phyloP scores from a whole-genome alignment of 495 filamentous ascomycete species.

The Talaromyces adpressus region DNA sequence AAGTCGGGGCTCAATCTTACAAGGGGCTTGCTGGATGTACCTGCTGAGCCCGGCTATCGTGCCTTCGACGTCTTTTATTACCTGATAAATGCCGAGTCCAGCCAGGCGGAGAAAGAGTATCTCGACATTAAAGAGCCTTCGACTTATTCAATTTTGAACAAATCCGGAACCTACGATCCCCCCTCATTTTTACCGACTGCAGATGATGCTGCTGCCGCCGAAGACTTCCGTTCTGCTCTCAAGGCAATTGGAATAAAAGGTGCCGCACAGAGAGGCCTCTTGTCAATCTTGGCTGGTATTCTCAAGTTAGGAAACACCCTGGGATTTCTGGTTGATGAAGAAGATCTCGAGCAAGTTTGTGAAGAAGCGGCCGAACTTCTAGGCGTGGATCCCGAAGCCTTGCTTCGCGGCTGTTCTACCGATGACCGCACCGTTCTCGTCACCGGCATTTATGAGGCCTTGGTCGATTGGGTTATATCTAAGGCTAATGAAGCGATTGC shows the following conservation, averaged over 20 bases:
- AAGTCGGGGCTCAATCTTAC: conserved; percentile 81
- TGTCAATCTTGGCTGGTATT: conserved; percentile 78
- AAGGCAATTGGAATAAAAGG: conserved; percentile 92
- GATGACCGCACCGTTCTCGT: conserved; percentile 77
- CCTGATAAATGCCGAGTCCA: conserved; percentile 81
- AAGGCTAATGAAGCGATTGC: conserved; percentile 88
- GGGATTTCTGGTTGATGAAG: conserved; percentile 77
- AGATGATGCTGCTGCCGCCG: conserved; percentile 86
- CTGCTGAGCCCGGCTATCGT: conserved; percentile 70
- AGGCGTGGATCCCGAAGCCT: conserved; percentile 78
- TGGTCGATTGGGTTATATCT: conserved; percentile 89
- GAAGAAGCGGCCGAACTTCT: conserved; percentile 85
- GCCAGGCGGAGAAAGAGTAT: conserved; percentile 84
- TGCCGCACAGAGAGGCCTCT: conserved; percentile 64
- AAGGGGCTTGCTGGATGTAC: conserved; percentile 75
- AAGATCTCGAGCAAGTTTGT: conserved; percentile 77
- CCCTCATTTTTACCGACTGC: conserved; percentile 88
- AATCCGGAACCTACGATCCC: conserved; percentile 78
- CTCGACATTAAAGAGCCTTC: conserved; percentile 77
- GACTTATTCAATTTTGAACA: conserved; percentile 68
- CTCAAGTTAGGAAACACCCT: conserved; percentile 88
- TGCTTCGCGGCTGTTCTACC: conserved; percentile 71
- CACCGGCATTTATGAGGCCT: conserved; percentile 81
- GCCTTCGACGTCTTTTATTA: conserved; percentile 99
- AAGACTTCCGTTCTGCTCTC: conserved; percentile 79